Conservation (phyloP, 2,329 filamentous ascomycete species). For the Coniella lustricola region DNA sequence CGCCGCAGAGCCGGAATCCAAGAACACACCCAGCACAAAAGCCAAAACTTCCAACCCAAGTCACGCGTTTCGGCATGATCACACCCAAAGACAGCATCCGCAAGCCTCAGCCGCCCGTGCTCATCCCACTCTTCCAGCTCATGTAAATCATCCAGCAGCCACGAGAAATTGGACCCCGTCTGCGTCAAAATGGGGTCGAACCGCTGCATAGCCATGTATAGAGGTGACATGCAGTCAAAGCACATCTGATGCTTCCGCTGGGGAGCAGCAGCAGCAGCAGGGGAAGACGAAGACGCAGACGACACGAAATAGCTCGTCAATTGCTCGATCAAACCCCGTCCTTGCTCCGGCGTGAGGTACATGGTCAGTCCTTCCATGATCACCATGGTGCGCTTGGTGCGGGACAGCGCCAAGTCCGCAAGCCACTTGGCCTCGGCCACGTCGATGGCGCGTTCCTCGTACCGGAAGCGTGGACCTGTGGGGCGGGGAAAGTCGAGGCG, state of each 20-base stretch:
- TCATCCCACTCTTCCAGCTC: constrained; percentile 6
- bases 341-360: constrained; percentile 12
- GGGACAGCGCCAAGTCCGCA: neutral
- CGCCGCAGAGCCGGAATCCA: constrained; percentile 6
- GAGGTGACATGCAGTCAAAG: constrained; percentile 12
- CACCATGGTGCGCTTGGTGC: constrained; percentile 7
- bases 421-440: constrained; percentile 14
- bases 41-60: constrained; percentile 1
- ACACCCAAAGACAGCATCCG: neutral
- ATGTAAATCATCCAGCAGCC: constrained; percentile 7
- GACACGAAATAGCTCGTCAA: constrained; percentile 8
- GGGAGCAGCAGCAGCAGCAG: neutral
- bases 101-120: neutral
- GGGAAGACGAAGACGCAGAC: too few species aligned
- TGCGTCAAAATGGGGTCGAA: constrained; percentile 8
- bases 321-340: constrained; percentile 1
- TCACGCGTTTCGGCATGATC: constrained; percentile 2
- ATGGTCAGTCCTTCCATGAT: constrained; percentile 15
- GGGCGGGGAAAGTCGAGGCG: constrained; percentile 3
- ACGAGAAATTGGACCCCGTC: constrained; percentile 6
- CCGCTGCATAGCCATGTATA: neutral
- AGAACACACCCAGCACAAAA: neutral
- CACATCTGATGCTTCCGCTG: constrained; percentile 9
- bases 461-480: neutral
- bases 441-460: constrained; percentile 5